A percentile compares a stretch with the other conserved stretches of the same genome.
Conservation (phyloP, 2,329 filamentous ascomycete species). For the Monosporascus sp. region DNA sequence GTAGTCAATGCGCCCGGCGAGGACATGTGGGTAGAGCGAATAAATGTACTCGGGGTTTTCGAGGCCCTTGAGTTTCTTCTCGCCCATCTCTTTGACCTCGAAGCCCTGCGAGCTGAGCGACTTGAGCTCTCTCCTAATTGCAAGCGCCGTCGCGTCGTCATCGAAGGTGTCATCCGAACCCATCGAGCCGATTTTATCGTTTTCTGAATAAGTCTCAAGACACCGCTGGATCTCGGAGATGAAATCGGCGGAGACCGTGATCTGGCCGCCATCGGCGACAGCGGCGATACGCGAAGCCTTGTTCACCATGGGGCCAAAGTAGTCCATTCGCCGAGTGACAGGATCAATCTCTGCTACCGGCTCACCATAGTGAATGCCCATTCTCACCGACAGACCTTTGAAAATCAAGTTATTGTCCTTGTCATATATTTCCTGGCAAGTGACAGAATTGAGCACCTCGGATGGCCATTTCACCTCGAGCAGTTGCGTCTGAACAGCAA, state of each 20-base stretch:
- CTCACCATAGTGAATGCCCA: constrained; percentile 95
- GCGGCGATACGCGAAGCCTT: constrained; percentile 90
- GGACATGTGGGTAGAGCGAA: constrained; percentile 85
- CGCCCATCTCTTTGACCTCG: constrained; percentile 92
- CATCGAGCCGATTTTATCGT: constrained; percentile 63
- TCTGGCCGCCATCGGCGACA: constrained; percentile 93
- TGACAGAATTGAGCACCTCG: constrained; percentile 81
- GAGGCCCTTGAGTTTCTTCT: constrained; percentile 90
- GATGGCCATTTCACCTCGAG: constrained; percentile 89
- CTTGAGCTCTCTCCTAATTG: constrained; percentile 82
- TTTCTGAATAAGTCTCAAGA: constrained; percentile 82
- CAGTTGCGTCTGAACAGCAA: constrained; percentile 83
- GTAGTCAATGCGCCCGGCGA: constrained; percentile 72
- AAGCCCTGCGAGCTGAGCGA: constrained; percentile 88
- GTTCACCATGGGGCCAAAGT: constrained; percentile 99
- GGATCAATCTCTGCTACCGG: constrained; percentile 95
- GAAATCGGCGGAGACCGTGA: constrained; percentile 94
- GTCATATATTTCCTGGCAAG: constrained; percentile 77
- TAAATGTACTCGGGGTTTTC: constrained; percentile 97
- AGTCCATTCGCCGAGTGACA: constrained; percentile 97
- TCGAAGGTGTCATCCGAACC: constrained; percentile 70
- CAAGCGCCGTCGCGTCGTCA: constrained; percentile 67
- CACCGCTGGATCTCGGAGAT: constrained; percentile 93
- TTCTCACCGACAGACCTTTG: constrained; percentile 87
- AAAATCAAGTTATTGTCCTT: constrained; percentile 87